Percentiles rank a stretch among this genome's conserved stretches.
Evolutionary conservation across 2,329 filamentous ascomycete species (phyloP).

Genomic region (Aspergillus ustus): DNA sequence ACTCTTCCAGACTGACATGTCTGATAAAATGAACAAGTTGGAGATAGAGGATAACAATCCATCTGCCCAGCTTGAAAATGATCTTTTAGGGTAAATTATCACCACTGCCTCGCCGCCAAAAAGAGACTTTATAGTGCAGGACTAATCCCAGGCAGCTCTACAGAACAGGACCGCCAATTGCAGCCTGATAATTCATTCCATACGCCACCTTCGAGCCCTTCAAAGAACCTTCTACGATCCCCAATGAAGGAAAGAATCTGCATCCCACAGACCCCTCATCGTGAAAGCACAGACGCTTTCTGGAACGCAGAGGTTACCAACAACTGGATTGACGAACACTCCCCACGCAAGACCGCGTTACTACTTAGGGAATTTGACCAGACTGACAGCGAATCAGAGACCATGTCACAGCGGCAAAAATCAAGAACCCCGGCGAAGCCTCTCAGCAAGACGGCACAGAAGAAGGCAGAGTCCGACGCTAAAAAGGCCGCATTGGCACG

Average conservation of each 20-base stretch:
- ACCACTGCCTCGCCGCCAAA: not conserved
- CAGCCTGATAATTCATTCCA: slow-evolving; percentile 22
- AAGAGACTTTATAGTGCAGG: too few species aligned
- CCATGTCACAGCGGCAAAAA: slow-evolving; percentile 13
- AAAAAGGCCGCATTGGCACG: slow-evolving; percentile 41
- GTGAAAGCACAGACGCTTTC: slow-evolving; percentile 58
- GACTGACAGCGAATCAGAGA: slow-evolving; percentile 37
- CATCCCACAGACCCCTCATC: slow-evolving; percentile 56
- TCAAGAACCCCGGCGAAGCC: slow-evolving; percentile 28
- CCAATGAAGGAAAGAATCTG: slow-evolving; percentile 51
- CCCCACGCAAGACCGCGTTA: slow-evolving; percentile 50
- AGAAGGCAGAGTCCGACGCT: slow-evolving; percentile 42
- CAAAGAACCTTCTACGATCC: slow-evolving; percentile 49
- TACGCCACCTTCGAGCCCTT: slow-evolving; percentile 52
- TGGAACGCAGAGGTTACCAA: slow-evolving; percentile 59
- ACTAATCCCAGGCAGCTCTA: slow-evolving; percentile 10
- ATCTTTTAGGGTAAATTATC: slow-evolving; percentile 25
- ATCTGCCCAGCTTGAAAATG: slow-evolving; percentile 24
- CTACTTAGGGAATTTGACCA: slow-evolving; percentile 40
- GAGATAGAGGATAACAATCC: slow-evolving; percentile 29
- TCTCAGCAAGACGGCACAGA: slow-evolving; percentile 44
- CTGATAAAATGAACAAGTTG: slow-evolving; percentile 29
- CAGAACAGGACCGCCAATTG: slow-evolving; percentile 12
- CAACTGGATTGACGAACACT: slow-evolving; percentile 60
- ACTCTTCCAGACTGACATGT: slow-evolving; percentile 28